Conservation (phyloP, 202 grass and related monocot genomes). For the Digitaria exilis region DNA sequence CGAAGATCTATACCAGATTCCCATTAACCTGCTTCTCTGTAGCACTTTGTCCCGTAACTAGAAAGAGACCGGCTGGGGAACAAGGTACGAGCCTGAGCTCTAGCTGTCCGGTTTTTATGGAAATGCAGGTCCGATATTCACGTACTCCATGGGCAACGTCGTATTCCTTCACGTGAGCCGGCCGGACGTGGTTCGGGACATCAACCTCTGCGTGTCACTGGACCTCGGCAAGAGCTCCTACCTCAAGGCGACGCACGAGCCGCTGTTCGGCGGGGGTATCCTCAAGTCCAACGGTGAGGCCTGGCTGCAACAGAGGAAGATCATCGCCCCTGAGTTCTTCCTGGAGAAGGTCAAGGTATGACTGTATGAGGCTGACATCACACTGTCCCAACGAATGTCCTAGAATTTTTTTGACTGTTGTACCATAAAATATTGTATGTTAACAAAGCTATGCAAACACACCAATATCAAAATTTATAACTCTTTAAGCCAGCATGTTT, state of each 20-base stretch:
- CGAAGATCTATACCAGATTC: background rate
- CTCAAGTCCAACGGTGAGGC: constrained; percentile 84
- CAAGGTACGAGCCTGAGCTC: background rate
- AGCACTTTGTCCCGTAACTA: background rate
- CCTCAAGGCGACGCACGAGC: constrained; percentile 89
- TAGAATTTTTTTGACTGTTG: background rate
- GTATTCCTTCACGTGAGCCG: constrained; percentile 89
- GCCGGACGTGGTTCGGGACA: constrained; percentile 77
- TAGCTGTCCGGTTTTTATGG: background rate
- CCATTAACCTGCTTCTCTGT: background rate
- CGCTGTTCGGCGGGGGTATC: constrained; percentile 81
- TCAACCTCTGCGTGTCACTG: constrained; percentile 76
- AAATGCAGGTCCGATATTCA: constrained; percentile 76
- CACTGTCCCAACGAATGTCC: background rate
- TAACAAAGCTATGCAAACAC: background rate
- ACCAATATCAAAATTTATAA: background rate
- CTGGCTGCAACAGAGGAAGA: constrained; percentile 84
- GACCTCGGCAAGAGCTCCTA: constrained; percentile 90
- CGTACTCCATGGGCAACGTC: constrained; percentile 77
- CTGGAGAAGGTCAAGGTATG: constrained; percentile 93
- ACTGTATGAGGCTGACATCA: background rate
- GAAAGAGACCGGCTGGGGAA: background rate
- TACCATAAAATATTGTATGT: background rate
- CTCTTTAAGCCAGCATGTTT: background rate
- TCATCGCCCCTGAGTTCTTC: constrained; percentile 95